A percentile compares a stretch with the other conserved stretches of the same genome.
These are phyloP conservation scores for Alternaria triticimaculans DNA, from an alignment of 2,329 filamentous ascomycete genomes.

Conservation along the genomic window DNA sequence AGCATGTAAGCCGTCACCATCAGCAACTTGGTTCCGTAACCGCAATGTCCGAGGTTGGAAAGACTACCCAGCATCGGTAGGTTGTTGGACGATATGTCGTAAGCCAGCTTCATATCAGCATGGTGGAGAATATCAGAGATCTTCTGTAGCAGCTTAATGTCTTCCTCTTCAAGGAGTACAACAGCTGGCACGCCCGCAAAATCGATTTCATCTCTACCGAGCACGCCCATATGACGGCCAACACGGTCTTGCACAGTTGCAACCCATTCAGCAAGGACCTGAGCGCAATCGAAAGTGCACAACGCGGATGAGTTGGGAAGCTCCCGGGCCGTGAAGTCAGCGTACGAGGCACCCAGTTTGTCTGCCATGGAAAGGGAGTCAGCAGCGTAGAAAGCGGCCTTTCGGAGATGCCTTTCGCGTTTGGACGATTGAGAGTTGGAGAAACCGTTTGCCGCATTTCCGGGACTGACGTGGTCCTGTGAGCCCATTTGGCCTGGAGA, in stretches of 20 bases:
- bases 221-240: conserved; percentile 84
- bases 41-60: conserved; percentile 65
- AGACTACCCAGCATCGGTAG: conserved; percentile 60
- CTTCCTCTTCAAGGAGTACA: conserved; percentile 90
- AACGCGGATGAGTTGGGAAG: conserved; percentile 89
- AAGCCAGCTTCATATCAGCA: conserved; percentile 80
- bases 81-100: conserved; percentile 56
- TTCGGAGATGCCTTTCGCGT: conserved; percentile 85
- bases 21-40: conserved; percentile 84
- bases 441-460: conserved; percentile 39
- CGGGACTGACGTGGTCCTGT: conserved; percentile 41
- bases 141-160: conserved; percentile 83
- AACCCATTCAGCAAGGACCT: conserved; percentile 93
- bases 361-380: conserved; percentile 90
- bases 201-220: conserved; percentile 84
- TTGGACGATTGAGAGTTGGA: conserved; percentile 64
- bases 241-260: conserved; percentile 92
- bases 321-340: conserved; percentile 82
- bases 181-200: conserved; percentile 81
- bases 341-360: conserved; percentile 83
- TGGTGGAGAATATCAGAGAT: conserved; percentile 78
- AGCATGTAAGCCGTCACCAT: conserved; percentile 86
- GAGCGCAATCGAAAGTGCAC: conserved; percentile 91
- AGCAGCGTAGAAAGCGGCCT: conserved; percentile 93
- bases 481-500: conserved; percentile 31